Base-by-base conservation (phyloP, 352 stramenopile genomes). In the Phytophthora nicotianae region DNA sequence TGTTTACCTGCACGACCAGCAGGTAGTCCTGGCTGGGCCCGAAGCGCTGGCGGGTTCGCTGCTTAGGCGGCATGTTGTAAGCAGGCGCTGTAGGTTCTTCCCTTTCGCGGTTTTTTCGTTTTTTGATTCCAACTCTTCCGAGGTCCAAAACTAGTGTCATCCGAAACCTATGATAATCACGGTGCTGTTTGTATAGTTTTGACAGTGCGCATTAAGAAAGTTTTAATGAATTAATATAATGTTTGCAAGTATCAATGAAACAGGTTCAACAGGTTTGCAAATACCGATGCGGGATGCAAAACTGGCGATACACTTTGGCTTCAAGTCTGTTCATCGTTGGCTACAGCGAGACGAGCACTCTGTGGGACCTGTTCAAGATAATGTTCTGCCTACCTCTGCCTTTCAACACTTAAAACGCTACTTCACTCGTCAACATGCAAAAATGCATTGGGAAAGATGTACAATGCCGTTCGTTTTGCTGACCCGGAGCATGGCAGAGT, bases 31-130 rank as follows among this genome's bases (percentile, higher is more conserved):
- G 65, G 40, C 42, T 66, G 27, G 59, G 33, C 5, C 51, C 60
- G 37, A 77, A 77, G 46, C 60, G 64, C 65, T 77, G 65, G 27
- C 69, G 69, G 20, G 64, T 67, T 21, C 68, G 68, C 42, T 49
- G 62, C 27, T 72, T 75, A 26, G 67, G 61, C 17, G 68, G 29
- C 68, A 72, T 72, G 1, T 40, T 47, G 3, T 5, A 17, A 9
- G 4, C 46, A 50, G 17, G 29, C 5, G 24, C 42, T n/a, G 29
- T 35, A 37, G 35, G n/a, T 58, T 17, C 49, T 58, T 49, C 49
- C 42, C 20, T n/a, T 29, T 59, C 51, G 11, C 47, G 46, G 41
- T 17, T 71, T 65, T 63, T 65, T 46, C 26, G 24, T 24, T 56
- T 61, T 56, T 65, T 52, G 47, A 51, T 64, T 65, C 49, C 29